These are phyloP conservation scores for Trichosporon faecale DNA, from an alignment of 1,284 basidiomycete genomes.

Conservation along the genomic window DNA sequence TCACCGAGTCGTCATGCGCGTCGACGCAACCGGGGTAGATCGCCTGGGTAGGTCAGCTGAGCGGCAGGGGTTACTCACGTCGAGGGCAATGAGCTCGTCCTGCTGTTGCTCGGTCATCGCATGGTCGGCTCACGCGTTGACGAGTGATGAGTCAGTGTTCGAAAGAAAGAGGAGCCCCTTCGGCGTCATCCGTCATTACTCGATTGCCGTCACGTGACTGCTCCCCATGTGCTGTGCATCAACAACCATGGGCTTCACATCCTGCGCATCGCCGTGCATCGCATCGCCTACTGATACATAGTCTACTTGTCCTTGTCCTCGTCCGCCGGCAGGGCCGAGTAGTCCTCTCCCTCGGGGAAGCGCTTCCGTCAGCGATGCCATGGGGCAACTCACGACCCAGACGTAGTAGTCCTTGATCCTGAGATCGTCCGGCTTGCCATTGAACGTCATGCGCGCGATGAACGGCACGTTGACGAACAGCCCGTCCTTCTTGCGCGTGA, in stretches of 20 bases:
- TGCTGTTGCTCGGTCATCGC: slow-evolving; percentile 27
- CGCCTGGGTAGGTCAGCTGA: slow-evolving; percentile 25
- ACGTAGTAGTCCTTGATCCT: slow-evolving; percentile 11
- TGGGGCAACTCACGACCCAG: slow-evolving; percentile 11
- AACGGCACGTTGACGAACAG: not conserved
- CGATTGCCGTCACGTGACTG: not conserved
- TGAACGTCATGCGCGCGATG: not conserved
- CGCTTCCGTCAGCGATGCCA: not conserved
- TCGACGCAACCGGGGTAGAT: slow-evolving; percentile 36
- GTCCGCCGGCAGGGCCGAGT: not conserved
- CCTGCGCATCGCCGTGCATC: not conserved
- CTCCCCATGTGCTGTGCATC: not conserved
- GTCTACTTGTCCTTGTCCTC: not conserved
- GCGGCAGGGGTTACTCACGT: slow-evolving; percentile 25
- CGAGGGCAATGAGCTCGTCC: slow-evolving; percentile 38
- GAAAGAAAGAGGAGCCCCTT: not conserved
- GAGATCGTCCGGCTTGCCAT: not conserved
- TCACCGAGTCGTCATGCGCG: slow-evolving; percentile 25
- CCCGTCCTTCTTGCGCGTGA: slow-evolving; percentile 10
- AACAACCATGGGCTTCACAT: not conserved
- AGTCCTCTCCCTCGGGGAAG: not conserved
- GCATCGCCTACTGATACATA: not conserved
- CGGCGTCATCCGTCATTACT: not conserved
- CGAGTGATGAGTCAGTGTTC: not conserved
- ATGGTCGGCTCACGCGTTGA: not conserved